Evolutionary conservation across 2,329 filamentous ascomycete species (phyloP), one percentile per base, ranked within the genome.

Genomic region (Harringtonia lauricola): DNA sequence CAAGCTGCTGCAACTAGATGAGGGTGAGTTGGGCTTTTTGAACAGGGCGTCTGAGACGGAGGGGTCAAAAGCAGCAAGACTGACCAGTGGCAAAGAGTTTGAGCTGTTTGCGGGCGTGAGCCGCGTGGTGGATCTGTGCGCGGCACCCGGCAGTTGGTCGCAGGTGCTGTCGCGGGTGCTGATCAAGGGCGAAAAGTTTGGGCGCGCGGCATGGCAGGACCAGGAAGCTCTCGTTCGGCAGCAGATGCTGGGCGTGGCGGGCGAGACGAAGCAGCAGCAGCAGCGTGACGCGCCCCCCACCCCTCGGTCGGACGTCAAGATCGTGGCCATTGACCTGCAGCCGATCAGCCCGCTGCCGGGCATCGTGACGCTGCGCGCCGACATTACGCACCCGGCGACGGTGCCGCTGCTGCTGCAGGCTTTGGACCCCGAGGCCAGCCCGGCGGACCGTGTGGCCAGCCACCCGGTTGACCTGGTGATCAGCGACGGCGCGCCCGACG

Each of bases 301-400:
- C 64, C 79, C 35, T 1, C 67, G 81, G 39, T 67, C 80, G 43
- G 80, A 87, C 54, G 86, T 95, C 58, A 90, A 92, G 61, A 96
- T 98, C 49, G 90, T 98, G 2, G 80, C 92, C 1, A 94, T 98
- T 46, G 92, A 98, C 57, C 68, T 98, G 30, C 92, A 98, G 60
- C 92, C 92, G 33, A 98, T 98, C 75, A 87, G 85, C 49, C 87
- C 90, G 7, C 72, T 98, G 5, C 84, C 92, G 22, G 92, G 92
- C 47, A 95, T 98, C 60, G 86, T 83, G 30, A 95, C 86, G 12
- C 74, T 98, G 14, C 83, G 89, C 56, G 92, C 92, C 39, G 92
- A 98, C 60, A 98, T 98, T 54, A 98, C 92, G 9, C 92, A 98
- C 61, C 90, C 92, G 0, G 89, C 88, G 4, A 98, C 92, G 0